Evolutionary conservation across 352 stramenopile species (phyloP).

Genomic region (Pythium graminicola): DNA sequence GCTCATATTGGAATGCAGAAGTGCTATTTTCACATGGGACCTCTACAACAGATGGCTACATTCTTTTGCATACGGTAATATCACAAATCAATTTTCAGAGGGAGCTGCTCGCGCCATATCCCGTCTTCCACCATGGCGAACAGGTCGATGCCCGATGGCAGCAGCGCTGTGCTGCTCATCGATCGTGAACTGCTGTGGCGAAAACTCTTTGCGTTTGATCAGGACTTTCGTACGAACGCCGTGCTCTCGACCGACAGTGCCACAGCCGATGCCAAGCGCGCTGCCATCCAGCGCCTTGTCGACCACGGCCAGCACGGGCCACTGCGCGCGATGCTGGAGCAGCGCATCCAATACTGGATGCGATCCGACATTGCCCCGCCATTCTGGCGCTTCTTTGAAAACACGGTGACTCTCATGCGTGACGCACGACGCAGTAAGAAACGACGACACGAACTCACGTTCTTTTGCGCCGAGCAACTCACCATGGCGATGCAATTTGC

Average conservation of each 20-base stretch:
- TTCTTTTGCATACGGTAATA: not conserved
- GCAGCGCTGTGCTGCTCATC: conserved; percentile 38
- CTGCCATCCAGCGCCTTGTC: conserved; percentile 33
- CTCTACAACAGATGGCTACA: conserved; percentile 10
- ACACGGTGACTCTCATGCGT: conserved; percentile 21
- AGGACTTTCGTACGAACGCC: conserved; percentile 1
- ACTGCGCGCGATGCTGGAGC: conserved; percentile 51
- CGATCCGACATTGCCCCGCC: conserved; percentile 48
- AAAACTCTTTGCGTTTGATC: conserved; percentile 64
- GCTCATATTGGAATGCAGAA: conserved; percentile 4
- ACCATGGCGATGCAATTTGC: conserved; percentile 66
- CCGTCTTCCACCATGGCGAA: not conserved
- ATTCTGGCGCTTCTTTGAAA: conserved; percentile 61
- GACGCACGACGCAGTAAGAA: conserved; percentile 16
- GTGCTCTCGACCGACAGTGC: not conserved
- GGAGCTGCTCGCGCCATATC: conserved; percentile 1
- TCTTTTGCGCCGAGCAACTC: conserved; percentile 58
- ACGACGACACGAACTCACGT: conserved; percentile 28
- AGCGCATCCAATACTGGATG: conserved; percentile 59
- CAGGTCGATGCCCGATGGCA: not conserved
- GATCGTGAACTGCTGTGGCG: conserved; percentile 58
- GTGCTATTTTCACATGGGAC: conserved; percentile 10
- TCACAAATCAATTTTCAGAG: not conserved
- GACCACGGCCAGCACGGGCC: conserved; percentile 30
- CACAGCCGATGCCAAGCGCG: conserved; percentile 15